phyloP scores from a whole-genome alignment of 345 rosid species.

The Arabis hirsuta region DNA sequence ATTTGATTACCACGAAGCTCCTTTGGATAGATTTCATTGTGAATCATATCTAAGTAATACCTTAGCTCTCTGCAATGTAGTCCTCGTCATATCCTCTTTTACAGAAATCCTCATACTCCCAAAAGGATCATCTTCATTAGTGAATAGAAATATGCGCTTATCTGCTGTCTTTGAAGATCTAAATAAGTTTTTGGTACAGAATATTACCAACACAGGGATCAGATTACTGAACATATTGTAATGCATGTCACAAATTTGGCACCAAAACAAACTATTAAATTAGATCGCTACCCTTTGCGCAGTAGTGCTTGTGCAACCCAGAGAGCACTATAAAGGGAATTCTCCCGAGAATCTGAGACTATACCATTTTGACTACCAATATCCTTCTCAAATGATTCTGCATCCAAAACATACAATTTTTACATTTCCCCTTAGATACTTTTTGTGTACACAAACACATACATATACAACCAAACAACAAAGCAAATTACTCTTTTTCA shows the following conservation, averaged over 20 bases:
- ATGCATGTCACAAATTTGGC: conserved; percentile 13
- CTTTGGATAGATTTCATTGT: conserved; percentile 6
- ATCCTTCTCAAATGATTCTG: conserved; percentile 69
- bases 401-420: conserved; percentile 36
- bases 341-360: conserved; percentile 83
- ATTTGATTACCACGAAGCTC: conserved; percentile 19
- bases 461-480: conserved; percentile 5
- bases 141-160: conserved; percentile 81
- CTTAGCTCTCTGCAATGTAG: conserved; percentile 94
- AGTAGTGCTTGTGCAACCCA: conserved; percentile 98
- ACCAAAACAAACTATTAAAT: conserved; percentile 1
- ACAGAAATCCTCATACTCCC: conserved; percentile 71
- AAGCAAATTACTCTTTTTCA: background rate
- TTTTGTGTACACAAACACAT: background rate
- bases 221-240: conserved; percentile 5
- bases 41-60: conserved; percentile 45
- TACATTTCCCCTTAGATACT: background rate
- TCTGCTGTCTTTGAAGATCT: conserved; percentile 89
- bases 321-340: conserved; percentile 87
- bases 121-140: conserved; percentile 96
- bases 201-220: conserved; percentile 23
- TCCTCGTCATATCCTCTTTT: conserved; percentile 86
- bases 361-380: conserved; percentile 94
- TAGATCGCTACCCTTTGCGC: conserved; percentile 77
- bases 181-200: conserved; percentile 32